These are phyloP conservation scores for Adenanthera pavonina DNA, from an alignment of 306 rosid species.

Conservation along the genomic window DNA sequence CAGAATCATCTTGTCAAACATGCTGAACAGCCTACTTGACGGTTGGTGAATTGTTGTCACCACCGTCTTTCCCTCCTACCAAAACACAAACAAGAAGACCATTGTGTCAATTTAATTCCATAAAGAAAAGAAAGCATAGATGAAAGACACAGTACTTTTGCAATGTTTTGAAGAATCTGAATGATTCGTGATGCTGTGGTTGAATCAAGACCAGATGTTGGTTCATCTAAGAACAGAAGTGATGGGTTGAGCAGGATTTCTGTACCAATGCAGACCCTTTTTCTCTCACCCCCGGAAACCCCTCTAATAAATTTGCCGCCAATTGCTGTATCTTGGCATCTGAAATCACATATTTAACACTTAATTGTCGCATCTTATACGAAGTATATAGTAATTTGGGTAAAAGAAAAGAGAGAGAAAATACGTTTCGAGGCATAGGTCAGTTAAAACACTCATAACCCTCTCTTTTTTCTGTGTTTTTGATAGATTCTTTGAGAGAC, in stretches of 20 bases:
- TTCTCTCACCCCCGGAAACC: constrained; percentile 24
- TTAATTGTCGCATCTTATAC: neutral
- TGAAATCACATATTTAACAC: neutral
- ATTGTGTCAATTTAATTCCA: neutral
- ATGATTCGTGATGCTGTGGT: constrained; percentile 19
- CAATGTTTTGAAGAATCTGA: constrained; percentile 13
- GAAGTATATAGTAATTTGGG: neutral
- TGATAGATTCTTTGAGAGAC: constrained; percentile 20
- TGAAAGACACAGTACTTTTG: neutral
- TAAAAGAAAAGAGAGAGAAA: neutral
- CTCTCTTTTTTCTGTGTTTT: constrained; percentile 16
- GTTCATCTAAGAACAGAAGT: constrained; percentile 20
- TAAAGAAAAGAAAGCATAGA: neutral
- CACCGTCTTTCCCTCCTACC: constrained; percentile 28
- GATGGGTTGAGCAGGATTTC: constrained; percentile 26
- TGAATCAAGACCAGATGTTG: constrained; percentile 29
- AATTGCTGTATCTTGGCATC: constrained; percentile 23
- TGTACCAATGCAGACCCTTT: constrained; percentile 23
- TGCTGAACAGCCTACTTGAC: constrained; percentile 21
- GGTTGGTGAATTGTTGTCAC: constrained; percentile 25
- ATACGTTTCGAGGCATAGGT: constrained; percentile 21
- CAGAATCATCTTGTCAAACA: constrained; percentile 25
- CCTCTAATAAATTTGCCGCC: constrained; percentile 18
- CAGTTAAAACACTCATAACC: constrained; percentile 20
- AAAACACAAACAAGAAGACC: neutral